Conservation (phyloP, 1,139 yeast species). For the Nakaseomyces bracarensis region DNA sequence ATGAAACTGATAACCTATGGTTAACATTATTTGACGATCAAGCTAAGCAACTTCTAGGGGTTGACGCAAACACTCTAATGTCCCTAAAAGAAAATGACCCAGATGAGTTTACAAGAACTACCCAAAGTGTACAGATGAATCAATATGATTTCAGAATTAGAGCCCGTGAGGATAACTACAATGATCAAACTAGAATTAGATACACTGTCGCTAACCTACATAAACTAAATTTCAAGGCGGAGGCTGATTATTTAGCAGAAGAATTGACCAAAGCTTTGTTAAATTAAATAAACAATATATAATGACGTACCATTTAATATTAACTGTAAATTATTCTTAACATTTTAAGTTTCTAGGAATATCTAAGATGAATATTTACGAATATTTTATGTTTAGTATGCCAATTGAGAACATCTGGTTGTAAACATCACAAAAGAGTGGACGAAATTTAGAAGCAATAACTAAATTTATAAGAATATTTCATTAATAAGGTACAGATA, state of each 20-base stretch:
- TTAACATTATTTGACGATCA: constrained; percentile 79
- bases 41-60: constrained; percentile 61
- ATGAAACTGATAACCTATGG: constrained; percentile 80
- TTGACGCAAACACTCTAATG: constrained; percentile 59
- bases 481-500: too few species aligned
- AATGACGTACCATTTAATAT: background rate
- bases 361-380: too few species aligned
- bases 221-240: constrained; percentile 50
- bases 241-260: constrained; percentile 45
- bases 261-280: constrained; percentile 17
- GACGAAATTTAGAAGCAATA: too few species aligned
- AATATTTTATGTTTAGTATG: background rate
- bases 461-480: too few species aligned
- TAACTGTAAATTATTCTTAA: background rate
- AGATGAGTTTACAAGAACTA: constrained; percentile 40
- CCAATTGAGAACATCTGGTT: background rate
- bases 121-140: constrained; percentile 51
- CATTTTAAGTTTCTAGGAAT: too few species aligned
- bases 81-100: constrained; percentile 44
- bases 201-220: constrained; percentile 54
- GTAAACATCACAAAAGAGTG: too few species aligned
- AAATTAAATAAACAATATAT: constrained; percentile 5
- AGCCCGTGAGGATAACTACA: constrained; percentile 78
- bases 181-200: constrained; percentile 70
- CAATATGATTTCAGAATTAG: constrained; percentile 68